phyloP scores from a whole-genome alignment of 179 eudicot genomes.

The Vitellaria paradoxa region DNA sequence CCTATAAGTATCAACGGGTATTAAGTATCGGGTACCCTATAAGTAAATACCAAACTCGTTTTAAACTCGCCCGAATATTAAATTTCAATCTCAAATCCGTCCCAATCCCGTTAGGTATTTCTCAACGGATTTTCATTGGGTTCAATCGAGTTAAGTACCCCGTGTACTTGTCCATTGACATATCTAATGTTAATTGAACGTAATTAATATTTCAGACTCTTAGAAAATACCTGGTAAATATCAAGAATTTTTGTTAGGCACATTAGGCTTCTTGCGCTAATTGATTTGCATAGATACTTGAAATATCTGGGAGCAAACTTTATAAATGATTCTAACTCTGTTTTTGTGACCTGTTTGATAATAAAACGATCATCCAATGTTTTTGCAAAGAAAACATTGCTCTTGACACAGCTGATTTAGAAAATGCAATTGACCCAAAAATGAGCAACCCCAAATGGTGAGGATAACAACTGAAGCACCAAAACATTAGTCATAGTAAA shows the following conservation, averaged over 20 bases:
- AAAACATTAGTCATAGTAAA: constrained; percentile 12
- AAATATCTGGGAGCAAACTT: constrained; percentile 90
- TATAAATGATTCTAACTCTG: constrained; percentile 91
- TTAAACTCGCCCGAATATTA: no score
- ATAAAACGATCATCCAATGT: constrained; percentile 92
- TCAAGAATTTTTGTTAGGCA: constrained; percentile 95
- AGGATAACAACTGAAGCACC: not conserved
- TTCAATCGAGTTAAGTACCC: no score
- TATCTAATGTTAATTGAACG: not conserved
- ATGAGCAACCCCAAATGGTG: constrained; percentile 15
- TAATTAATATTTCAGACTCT: constrained; percentile 9
- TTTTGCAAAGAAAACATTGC: constrained; percentile 96
- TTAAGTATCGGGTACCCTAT: no score
- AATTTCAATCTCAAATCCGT: no score
- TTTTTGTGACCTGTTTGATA: constrained; percentile 95
- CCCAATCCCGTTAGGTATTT: no score
- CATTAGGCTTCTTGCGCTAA: constrained; percentile 75
- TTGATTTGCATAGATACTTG: constrained; percentile 81
- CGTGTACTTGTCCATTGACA: no score
- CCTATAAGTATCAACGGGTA: no score
- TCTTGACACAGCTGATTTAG: constrained; percentile 61
- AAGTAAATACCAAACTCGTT: no score
- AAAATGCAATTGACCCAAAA: constrained; percentile 18
- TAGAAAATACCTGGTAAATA: constrained; percentile 79
- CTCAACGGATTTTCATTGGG: no score